Base-by-base conservation (phyloP, 2,329 filamentous ascomycete genomes). In the Beauveria varroae region DNA sequence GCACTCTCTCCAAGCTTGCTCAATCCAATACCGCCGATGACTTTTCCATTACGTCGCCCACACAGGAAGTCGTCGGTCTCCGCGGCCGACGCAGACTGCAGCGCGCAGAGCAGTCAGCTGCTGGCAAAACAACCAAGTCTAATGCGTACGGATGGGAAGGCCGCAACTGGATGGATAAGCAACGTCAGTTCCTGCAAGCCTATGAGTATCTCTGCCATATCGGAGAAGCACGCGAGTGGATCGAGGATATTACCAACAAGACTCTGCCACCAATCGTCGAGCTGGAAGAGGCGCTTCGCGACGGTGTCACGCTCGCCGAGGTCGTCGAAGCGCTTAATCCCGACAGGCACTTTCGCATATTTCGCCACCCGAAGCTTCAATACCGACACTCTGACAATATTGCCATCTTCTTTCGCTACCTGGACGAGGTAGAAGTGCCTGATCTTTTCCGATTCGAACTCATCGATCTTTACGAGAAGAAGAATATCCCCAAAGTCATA, bases 161-260 rank as follows among this genome's bases (percentile, higher is more conserved):
- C 22, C 85, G 90, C 55, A 96, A 93, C 72, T 99, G 95, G 95
- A 99, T 99, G 93, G 95, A 99, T 73, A 95, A 96, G 72, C 93
- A 99, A 72, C 86, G 95, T 28, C 93, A 98, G 72, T 98, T 97
- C 69, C 77, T 99, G 58, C 91, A 96, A 74, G 95, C 95, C 7
- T 99, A 99, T 71, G 95, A 99, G 73, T 99, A 99, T 72, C 87
- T 99, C 43, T 99, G 95, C 72, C 95, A 99, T 71, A 98, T 99
- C 66, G 95, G 95, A 72, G 95, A 99, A 78, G 95, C 95, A 24
- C 98, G 98, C 72, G 93, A 98, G 75, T 99, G 95, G 95, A 96
- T 99, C 66, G 95, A 99, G 71, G 81, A 96, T 71, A 86, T 97
- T 63, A 91, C 95, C 61, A 86, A 93, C 64, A 86, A 88, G 66